Conservation (phyloP, 768 basidiomycete genomes). For the Mycena floridula region DNA sequence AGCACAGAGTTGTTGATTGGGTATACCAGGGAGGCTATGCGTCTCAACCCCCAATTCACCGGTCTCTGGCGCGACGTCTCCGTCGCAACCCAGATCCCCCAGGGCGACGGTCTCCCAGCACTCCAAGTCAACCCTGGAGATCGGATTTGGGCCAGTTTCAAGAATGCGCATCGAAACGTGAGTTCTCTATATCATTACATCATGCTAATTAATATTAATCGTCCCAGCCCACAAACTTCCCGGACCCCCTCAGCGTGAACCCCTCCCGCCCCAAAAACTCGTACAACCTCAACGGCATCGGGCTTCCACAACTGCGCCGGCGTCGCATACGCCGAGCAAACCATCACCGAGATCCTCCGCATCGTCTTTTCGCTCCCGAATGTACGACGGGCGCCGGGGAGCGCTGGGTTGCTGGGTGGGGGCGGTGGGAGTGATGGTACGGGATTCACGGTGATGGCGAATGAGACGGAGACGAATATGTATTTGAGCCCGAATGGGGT, state of each 20-base stretch:
- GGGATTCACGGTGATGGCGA: conserved; percentile 21
- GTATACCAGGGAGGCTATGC: conserved; percentile 47
- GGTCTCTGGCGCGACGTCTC: conserved; percentile 34
- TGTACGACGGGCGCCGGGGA: conserved; percentile 30
- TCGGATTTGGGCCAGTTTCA: conserved; percentile 32
- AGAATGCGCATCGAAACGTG: conserved; percentile 38
- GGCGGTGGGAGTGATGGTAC: background rate
- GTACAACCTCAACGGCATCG: conserved; percentile 20
- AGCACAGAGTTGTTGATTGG: conserved; percentile 34
- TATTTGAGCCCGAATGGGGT: conserved; percentile 27
- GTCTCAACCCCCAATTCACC: conserved; percentile 34
- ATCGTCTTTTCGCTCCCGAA: conserved; percentile 10
- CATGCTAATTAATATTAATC: background rate
- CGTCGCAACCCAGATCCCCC: conserved; percentile 26
- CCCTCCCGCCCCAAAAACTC: conserved; percentile 27
- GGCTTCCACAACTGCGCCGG: conserved; percentile 11
- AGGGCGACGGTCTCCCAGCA: conserved; percentile 27
- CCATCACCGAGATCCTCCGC: conserved; percentile 8
- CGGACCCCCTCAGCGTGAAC: conserved; percentile 31
- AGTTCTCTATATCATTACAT: conserved; percentile 3
- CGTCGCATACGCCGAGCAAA: conserved; percentile 4
- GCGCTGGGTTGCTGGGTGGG: conserved; percentile 28
- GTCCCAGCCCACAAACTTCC: conserved; percentile 33
- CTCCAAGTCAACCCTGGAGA: conserved; percentile 34
- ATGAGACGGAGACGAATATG: conserved; percentile 29